Evolutionary conservation across 305 asterid genomes (phyloP).

Genomic region (Fraxinus baroniana): DNA sequence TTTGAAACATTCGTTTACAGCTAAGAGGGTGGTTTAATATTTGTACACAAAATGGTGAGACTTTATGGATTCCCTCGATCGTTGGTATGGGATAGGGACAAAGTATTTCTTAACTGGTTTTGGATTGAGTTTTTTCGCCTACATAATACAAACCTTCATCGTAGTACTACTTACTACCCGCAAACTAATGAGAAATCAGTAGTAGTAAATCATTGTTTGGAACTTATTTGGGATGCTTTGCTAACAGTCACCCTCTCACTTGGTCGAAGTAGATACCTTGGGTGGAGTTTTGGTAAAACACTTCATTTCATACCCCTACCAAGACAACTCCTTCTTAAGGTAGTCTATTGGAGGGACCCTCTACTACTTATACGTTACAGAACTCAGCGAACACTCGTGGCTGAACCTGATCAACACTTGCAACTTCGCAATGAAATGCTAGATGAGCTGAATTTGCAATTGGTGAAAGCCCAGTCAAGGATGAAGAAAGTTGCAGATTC

Average conservation of each 20-base stretch:
- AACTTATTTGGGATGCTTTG: neutral
- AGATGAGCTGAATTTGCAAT: no score
- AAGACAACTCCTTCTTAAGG: no score
- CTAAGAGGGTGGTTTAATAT: neutral
- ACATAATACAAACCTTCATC: neutral
- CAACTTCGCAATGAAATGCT: no score
- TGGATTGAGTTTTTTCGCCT: neutral
- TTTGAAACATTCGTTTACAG: neutral
- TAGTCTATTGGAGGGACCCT: no score
- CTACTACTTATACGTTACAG: no score
- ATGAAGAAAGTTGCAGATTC: no score
- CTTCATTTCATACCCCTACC: no score
- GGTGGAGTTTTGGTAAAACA: no score
- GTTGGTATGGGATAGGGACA: neutral
- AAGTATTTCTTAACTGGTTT: neutral
- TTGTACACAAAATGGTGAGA: neutral
- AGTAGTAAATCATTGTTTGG: neutral
- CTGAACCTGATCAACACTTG: no score
- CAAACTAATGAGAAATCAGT: neutral
- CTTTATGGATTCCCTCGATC: neutral
- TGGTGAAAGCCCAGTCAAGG: no score
- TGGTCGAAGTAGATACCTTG: neutral
- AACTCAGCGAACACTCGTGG: no score
- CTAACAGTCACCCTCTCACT: neutral
- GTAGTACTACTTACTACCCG: neutral